A percentile compares a stretch with the other conserved stretches of the same genome.
These are phyloP conservation scores for Astraeus odoratus DNA, from an alignment of 768 basidiomycete genomes.

Conservation along the genomic window DNA sequence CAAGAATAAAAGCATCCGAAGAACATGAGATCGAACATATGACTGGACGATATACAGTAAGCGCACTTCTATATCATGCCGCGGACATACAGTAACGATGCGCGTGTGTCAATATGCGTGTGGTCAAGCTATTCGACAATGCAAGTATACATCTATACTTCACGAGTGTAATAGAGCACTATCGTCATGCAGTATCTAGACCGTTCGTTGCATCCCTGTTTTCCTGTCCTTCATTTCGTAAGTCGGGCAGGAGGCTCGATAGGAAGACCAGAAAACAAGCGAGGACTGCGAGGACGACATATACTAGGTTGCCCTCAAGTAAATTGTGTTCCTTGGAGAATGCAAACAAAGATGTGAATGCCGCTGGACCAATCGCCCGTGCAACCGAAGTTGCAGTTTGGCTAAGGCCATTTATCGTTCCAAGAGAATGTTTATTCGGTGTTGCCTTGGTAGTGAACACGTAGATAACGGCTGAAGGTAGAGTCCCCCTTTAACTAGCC, in stretches of 20 bases:
- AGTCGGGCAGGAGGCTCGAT: not conserved
- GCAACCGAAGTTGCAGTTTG: constrained; percentile 45
- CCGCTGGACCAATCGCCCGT: constrained; percentile 46
- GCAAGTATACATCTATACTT: too few species aligned
- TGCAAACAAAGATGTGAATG: constrained; percentile 53
- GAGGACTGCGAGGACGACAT: not conserved
- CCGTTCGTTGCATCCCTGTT: not conserved
- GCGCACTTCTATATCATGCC: too few species aligned
- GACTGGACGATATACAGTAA: too few species aligned
- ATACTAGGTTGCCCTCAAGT: not conserved
- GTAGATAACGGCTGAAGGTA: constrained; percentile 21
- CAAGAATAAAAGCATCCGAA: too few species aligned
- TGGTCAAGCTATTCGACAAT: too few species aligned
- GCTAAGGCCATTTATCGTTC: constrained; percentile 47
- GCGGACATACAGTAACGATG: too few species aligned
- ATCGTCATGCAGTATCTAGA: not conserved
- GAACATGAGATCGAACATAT: too few species aligned
- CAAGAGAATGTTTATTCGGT: constrained; percentile 32
- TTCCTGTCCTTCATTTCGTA: not conserved
- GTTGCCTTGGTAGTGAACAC: constrained; percentile 26
- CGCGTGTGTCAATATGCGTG: too few species aligned
- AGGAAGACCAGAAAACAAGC: not conserved
- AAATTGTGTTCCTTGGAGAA: not conserved
- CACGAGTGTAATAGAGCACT: too few species aligned
- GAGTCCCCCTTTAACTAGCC: not conserved